A percentile compares a stretch with the other conserved stretches of the same genome.
Evolutionary conservation across 2,329 filamentous ascomycete genomes (phyloP).

Genomic region (Catunica adiposa): DNA sequence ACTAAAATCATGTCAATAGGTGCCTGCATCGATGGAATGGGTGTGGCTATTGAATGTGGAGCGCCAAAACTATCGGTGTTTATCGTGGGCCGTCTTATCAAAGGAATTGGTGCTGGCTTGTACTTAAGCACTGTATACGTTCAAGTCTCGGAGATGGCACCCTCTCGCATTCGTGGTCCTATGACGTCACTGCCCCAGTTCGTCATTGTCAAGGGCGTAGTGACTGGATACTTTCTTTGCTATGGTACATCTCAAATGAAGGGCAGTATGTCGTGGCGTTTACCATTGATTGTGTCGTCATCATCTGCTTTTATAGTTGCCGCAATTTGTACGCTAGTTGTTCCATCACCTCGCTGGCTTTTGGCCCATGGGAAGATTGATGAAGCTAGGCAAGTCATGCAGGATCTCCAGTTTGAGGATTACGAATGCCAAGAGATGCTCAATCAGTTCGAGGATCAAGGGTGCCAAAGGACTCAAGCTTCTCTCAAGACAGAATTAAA

Average conservation of each 20-base stretch:
- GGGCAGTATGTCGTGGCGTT: conserved; percentile 37
- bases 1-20: conserved; percentile 36
- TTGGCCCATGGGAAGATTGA: conserved; percentile 25
- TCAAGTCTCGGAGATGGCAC: conserved; percentile 44
- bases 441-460: conserved; percentile 19
- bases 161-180: conserved; percentile 31
- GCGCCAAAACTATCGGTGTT: conserved; percentile 30
- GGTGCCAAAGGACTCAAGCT: not conserved
- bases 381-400: conserved; percentile 26
- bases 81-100: conserved; percentile 36
- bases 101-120: conserved; percentile 41
- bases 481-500: conserved; percentile 19
- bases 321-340: conserved; percentile 19
- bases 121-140: conserved; percentile 35
- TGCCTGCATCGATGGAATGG: conserved; percentile 34
- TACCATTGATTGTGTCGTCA: conserved; percentile 31
- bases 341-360: conserved; percentile 42
- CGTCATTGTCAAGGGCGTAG: conserved; percentile 33
- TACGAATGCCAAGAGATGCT: conserved; percentile 22
- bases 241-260: conserved; percentile 35
- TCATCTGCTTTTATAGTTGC: conserved; percentile 22
- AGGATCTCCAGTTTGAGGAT: conserved; percentile 28
- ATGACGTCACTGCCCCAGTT: conserved; percentile 38
- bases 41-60: conserved; percentile 27
- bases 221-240: conserved; percentile 42